Conservation (phyloP, 495 filamentous ascomycete genomes). For the Aspergillus coremiiformis region DNA sequence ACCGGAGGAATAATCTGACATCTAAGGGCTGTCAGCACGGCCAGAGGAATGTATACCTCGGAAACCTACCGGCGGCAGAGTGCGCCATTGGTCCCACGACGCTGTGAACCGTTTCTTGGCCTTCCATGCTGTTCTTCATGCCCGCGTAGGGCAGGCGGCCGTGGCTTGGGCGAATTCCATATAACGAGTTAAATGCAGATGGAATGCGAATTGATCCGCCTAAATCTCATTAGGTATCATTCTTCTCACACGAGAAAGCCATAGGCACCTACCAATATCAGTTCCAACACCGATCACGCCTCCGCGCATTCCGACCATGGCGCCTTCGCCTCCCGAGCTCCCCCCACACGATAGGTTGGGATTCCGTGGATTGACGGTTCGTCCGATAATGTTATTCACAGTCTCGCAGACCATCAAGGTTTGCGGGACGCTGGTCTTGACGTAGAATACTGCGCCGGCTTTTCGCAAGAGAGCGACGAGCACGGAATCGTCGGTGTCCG, state of each 20-base stretch:
- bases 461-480: not conserved
- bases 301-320: not conserved
- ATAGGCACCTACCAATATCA: not conserved
- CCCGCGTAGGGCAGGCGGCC: not conserved
- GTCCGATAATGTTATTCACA: slow-evolving; percentile 48
- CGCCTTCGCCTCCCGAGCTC: not conserved
- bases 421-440: slow-evolving; percentile 8
- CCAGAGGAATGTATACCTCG: slow-evolving; percentile 2
- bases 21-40: slow-evolving; percentile 4
- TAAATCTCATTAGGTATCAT: not conserved
- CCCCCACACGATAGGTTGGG: not conserved
- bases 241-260: not conserved
- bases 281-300: not conserved
- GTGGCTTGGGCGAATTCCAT: not conserved
- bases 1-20: slow-evolving; percentile 29
- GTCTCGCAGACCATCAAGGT: slow-evolving; percentile 40
- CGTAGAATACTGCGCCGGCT: slow-evolving; percentile 6
- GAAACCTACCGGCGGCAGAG: slow-evolving; percentile 29
- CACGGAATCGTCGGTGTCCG: slow-evolving; percentile 7
- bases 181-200: not conserved
- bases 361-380: slow-evolving; percentile 41
- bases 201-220: not conserved
- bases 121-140: slow-evolving; percentile 23
- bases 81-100: slow-evolving; percentile 34
- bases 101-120: slow-evolving; percentile 29